Conservation (phyloP, 345 rosid genomes). For the Pseudoturritis turrita region DNA sequence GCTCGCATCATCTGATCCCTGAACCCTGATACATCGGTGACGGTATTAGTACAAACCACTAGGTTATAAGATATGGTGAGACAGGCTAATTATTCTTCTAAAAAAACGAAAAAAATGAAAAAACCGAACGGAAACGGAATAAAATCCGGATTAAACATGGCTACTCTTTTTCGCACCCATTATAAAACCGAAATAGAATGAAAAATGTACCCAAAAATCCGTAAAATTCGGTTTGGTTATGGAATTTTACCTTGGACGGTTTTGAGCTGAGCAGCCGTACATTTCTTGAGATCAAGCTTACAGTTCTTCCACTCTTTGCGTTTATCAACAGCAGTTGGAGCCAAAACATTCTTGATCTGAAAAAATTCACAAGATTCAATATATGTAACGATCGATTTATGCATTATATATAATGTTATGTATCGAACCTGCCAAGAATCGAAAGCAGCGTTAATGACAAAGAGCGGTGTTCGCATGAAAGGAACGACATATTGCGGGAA, state of each 20-base stretch:
- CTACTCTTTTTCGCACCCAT: no score
- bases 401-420: neutral
- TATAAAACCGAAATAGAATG: no score
- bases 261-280: constrained; percentile 55
- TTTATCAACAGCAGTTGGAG: constrained; percentile 69
- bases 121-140: no score
- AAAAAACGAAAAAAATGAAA: no score
- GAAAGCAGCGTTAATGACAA: constrained; percentile 78
- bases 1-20: constrained; percentile 55
- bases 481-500: constrained; percentile 75
- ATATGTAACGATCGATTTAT: neutral
- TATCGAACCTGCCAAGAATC: constrained; percentile 89
- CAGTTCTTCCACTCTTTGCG: constrained; percentile 62
- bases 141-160: no score
- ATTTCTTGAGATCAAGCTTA: constrained; percentile 58
- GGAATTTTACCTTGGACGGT: constrained; percentile 55
- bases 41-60: no score
- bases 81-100: no score
- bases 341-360: constrained; percentile 78
- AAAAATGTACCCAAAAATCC: neutral
- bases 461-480: constrained; percentile 67
- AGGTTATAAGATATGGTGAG: no score
- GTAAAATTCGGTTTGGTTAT: neutral
- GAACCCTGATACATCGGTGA: no score
- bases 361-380: neutral